These are phyloP conservation scores for Termitomyces sp. DNA, from an alignment of 768 basidiomycete genomes.

Conservation along the genomic window DNA sequence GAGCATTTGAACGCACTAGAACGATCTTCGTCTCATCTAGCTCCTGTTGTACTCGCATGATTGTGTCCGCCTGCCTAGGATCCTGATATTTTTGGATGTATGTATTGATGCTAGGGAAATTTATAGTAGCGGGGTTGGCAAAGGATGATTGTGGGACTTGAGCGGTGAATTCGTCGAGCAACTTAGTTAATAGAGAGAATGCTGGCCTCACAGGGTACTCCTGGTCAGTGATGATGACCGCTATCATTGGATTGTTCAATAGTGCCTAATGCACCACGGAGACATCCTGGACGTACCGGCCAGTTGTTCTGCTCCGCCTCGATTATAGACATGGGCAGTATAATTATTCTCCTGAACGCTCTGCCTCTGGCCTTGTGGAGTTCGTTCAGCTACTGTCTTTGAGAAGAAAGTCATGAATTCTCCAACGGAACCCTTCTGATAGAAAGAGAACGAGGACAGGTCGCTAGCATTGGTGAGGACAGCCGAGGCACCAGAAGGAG, in stretches of 20 bases:
- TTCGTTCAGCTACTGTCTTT: constrained; percentile 88
- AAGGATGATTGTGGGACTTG: constrained; percentile 72
- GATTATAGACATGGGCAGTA: constrained; percentile 89
- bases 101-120: constrained; percentile 67
- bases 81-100: constrained; percentile 95
- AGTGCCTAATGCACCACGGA: constrained; percentile 5
- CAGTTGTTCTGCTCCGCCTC: constrained; percentile 79
- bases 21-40: constrained; percentile 99
- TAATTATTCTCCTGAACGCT: constrained; percentile 93
- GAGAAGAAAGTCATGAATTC: constrained; percentile 96
- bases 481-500: constrained; percentile 56
- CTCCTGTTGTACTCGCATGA: constrained; percentile 98
- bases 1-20: constrained; percentile 50
- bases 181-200: constrained; percentile 89
- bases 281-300: constrained; percentile 51
- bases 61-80: constrained; percentile 93
- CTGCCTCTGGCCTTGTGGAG: constrained; percentile 82
- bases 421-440: constrained; percentile 78
- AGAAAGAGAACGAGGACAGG: constrained; percentile 89
- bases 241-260: constrained; percentile 30
- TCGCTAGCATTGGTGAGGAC: constrained; percentile 69
- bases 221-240: constrained; percentile 87
- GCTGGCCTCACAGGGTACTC: constrained; percentile 97
- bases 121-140: constrained; percentile 59
- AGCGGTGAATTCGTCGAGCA: constrained; percentile 87